Evolutionary conservation across 2,329 filamentous ascomycete species (phyloP), one percentile per base, ranked within the genome.

Genomic region (Cryphonectria parasitica): DNA sequence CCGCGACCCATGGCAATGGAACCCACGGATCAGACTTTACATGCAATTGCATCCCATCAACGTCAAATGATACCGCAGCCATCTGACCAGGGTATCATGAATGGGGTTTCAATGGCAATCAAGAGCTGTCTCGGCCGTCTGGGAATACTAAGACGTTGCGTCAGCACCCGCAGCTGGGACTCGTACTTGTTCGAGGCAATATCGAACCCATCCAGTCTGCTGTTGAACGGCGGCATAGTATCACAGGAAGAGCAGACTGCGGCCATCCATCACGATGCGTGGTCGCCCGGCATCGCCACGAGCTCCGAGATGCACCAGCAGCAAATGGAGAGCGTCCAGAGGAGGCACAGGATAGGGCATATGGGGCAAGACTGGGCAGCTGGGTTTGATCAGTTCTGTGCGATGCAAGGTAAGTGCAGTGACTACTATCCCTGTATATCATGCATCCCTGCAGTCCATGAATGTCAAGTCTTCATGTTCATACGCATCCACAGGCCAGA

Each of bases 301-400:
- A 34, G 34, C 34, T 34, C 34, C 34, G 34, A 34, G 34, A 34
- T 34, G 34, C 34, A 34, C 34, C 3, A 34, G 3, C 34, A 34
- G 34, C 34, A 34, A 6, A 64, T 25, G 36, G 61, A 67, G 34
- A 62, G 43, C 63, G 41, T 34, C 41, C 49, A 17, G 49, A 62
- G 28, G 58, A 43, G 49, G 39, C 39, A 31, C 22, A 58, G 41
- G 43, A 28, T 62, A 15, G 56, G 36, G 25, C 60, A 66, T n/a
- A 36, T 54, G 31, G 62, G 49, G 31, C 64, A 64, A 3, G 52
- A 65, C 45, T 54, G 63, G 61, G 36, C 67, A 22, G 64, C 41
- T 43, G 72, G 73, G 11, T 64, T 75, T 11, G 71, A 74, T 36
- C 70, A 72, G 71, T 72, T 73, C 39, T 72, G 71, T 43, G 73